Evolutionary conservation across 2,329 filamentous ascomycete species (phyloP), one percentile per base, ranked within the genome.

Genomic region (Alternaria viburni): DNA sequence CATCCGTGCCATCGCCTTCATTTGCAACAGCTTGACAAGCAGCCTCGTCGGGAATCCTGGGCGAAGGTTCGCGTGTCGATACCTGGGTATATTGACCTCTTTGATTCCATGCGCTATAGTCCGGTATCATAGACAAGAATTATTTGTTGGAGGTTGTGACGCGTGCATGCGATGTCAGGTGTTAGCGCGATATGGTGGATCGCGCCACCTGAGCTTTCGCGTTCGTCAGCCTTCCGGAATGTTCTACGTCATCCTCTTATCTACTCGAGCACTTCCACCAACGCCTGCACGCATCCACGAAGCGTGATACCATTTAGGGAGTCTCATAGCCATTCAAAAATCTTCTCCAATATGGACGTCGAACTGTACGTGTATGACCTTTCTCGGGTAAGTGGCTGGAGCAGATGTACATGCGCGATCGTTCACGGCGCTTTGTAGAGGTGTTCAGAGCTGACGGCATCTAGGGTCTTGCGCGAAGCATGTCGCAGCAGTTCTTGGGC

Each of bases 401-500:
- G 6, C 15, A 15, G 8, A 30, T 12, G 49, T 1, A 26, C 12
- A 13, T 6, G 13, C 30, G 25, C 36, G 2, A 5, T 15, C 11
- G 4, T 28, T 19, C 52, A 23, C 51, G 10, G 1, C n/a, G 21
- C 15, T 5, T 26, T 19, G 11, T 1, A 17, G 21, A 23, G 10
- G n/a, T 36, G 13, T 9, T 8, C 41, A 3, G 15, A 15, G n/a
- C 54, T 56, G 17, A 74, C 51, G 21, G 28, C 45, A 46, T 36
- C 3, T 21, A 87, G 85, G 86, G 86, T 70, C 82, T 88, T 68
- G 86, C 86, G 55, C 81, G 86, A 26, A 68, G 69, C 32, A 86
- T 89, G 77, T 89, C 86, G 12, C 78, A 77, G 54, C 81, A 86
- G 51, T 83, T 91, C 49, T 86, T 90, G 5, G 90, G 90, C 2